phyloP scores from a whole-genome alignment of 1,284 basidiomycete species.

The Bondarzewia mesenterica region DNA sequence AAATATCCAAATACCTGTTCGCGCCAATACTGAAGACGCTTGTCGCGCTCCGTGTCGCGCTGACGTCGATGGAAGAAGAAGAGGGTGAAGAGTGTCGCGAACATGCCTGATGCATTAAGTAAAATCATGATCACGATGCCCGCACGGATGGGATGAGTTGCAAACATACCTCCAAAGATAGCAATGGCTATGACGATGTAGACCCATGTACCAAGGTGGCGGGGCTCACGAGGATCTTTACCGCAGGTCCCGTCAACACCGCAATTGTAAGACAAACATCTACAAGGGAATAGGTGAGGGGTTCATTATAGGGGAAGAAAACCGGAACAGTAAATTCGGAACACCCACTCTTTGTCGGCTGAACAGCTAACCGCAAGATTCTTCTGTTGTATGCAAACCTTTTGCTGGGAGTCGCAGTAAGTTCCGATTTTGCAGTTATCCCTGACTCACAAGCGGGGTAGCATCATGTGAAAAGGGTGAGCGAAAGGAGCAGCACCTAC shows the following conservation, averaged over 20 bases:
- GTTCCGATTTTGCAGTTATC: slow-evolving; percentile 58
- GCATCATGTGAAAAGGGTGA: background rate
- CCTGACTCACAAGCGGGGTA: slow-evolving; percentile 24
- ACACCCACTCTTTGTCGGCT: slow-evolving; percentile 74
- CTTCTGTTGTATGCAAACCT: slow-evolving; percentile 56
- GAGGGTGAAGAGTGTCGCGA: slow-evolving; percentile 57
- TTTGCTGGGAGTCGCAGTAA: slow-evolving; percentile 64
- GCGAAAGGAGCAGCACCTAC: slow-evolving; percentile 30
- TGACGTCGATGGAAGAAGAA: slow-evolving; percentile 66
- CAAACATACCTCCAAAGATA: slow-evolving; percentile 55
- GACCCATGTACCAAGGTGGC: slow-evolving; percentile 58
- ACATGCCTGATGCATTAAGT: slow-evolving; percentile 43
- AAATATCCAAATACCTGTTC: slow-evolving; percentile 52
- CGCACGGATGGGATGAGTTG: background rate
- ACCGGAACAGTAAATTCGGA: background rate
- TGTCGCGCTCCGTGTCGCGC: slow-evolving; percentile 69
- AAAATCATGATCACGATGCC: background rate
- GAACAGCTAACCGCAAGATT: slow-evolving; percentile 48
- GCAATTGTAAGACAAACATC: slow-evolving; percentile 76
- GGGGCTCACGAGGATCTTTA: slow-evolving; percentile 48
- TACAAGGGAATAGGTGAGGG: slow-evolving; percentile 18
- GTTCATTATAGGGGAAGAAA: background rate
- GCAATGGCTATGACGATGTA: slow-evolving; percentile 68
- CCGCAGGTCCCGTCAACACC: slow-evolving; percentile 54
- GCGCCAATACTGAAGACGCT: slow-evolving; percentile 79